A percentile compares a stretch with the other conserved stretches of the same genome.
Conservation (phyloP, 306 rosid species). For the Vigna nakashimae region DNA sequence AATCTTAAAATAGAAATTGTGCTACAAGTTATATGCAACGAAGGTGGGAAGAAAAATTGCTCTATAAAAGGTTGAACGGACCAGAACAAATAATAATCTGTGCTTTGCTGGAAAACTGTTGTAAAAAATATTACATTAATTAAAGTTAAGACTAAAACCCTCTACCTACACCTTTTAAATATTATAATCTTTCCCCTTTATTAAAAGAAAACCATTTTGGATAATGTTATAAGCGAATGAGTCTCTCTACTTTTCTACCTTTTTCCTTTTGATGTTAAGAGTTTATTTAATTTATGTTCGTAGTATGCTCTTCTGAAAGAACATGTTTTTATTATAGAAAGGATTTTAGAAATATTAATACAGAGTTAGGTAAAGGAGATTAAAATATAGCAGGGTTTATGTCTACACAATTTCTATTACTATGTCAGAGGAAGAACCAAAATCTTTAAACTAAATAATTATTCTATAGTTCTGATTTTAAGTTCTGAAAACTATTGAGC, state of each 20-base stretch:
- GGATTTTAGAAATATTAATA: neutral
- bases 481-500: neutral
- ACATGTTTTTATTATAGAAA: neutral
- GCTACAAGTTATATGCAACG: neutral
- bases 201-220: neutral
- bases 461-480: constrained; percentile 11
- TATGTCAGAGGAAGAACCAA: neutral
- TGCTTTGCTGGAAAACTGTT: constrained; percentile 13
- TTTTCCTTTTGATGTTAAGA: neutral
- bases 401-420: neutral
- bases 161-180: constrained; percentile 14
- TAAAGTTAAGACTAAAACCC: neutral
- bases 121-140: constrained; percentile 15
- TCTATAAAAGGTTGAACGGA: constrained; percentile 4
- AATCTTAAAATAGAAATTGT: neutral
- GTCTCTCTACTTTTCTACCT: neutral
- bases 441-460: neutral
- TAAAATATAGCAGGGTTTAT: neutral
- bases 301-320: constrained; percentile 9
- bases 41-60: neutral
- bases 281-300: neutral
- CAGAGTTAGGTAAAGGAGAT: constrained; percentile 12
- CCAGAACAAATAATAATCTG: neutral
- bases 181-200: neutral
- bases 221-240: neutral